phyloP scores from a whole-genome alignment of 2,329 filamentous ascomycete species.

The Plectosphaerella sp. region DNA sequence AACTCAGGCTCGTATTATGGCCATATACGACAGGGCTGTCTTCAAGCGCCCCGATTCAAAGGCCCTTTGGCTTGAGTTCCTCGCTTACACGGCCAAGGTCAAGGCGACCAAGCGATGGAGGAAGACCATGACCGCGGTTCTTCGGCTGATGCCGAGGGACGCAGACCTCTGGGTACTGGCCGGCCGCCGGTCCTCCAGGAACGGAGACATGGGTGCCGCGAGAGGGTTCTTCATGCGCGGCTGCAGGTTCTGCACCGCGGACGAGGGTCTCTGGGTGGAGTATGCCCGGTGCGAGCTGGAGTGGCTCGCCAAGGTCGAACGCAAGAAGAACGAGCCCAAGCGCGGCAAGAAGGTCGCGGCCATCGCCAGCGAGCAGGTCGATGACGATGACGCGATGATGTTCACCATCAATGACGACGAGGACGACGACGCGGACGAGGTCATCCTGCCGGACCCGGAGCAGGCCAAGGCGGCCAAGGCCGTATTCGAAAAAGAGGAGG shows the following conservation, averaged over 20 bases:
- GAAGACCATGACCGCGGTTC: conserved; percentile 59
- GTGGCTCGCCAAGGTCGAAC: conserved; percentile 78
- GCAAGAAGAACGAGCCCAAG: conserved; percentile 55
- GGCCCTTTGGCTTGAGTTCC: conserved; percentile 84
- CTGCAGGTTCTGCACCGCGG: conserved; percentile 79
- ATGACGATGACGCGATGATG: conserved; percentile 44
- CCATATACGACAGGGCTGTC: conserved; percentile 83
- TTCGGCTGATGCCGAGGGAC: conserved; percentile 82
- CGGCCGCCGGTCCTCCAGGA: conserved; percentile 68
- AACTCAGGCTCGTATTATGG: conserved; percentile 79
- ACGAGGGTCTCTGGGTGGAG: conserved; percentile 76
- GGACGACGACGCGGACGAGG: conserved; percentile 34
- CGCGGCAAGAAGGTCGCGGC: conserved; percentile 51
- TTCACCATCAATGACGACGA: conserved; percentile 42
- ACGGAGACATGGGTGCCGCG: conserved; percentile 84
- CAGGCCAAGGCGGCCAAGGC: conserved; percentile 32
- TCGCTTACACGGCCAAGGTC: conserved; percentile 71
- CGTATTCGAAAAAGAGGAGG: conserved; percentile 42
- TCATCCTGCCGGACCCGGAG: conserved; percentile 39
- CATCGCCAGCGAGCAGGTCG: conserved; percentile 40
- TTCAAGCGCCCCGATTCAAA: conserved; percentile 78
- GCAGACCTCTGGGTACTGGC: conserved; percentile 84
- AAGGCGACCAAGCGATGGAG: conserved; percentile 64
- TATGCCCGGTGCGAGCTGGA: conserved; percentile 91
- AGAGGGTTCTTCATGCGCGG: conserved; percentile 84